Percentiles rank a stretch among this genome's conserved stretches.
Conservation (phyloP, 495 filamentous ascomycete species). For the Penicillium lividum region DNA sequence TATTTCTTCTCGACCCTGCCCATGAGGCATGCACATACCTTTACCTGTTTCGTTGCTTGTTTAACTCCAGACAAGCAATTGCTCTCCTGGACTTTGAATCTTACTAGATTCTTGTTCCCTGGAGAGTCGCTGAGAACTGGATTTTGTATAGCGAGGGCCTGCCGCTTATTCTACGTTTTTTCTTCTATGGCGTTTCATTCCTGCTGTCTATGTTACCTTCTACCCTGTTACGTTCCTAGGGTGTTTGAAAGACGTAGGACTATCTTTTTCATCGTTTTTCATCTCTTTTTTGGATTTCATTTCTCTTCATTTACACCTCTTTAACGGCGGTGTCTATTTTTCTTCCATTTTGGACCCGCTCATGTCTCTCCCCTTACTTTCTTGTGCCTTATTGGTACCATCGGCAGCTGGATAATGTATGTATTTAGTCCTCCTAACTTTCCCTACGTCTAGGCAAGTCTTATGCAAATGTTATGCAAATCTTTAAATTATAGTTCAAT, state of each 20-base stretch:
- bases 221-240: constrained; percentile 49
- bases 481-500: constrained; percentile 2
- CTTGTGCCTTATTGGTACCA: constrained; percentile 33
- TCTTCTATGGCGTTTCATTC: constrained; percentile 29
- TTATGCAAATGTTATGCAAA: constrained; percentile 3
- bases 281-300: constrained; percentile 14
- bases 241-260: constrained; percentile 32
- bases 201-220: constrained; percentile 35
- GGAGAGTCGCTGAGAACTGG: constrained; percentile 18
- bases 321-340: constrained; percentile 12
- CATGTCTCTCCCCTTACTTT: constrained; percentile 30
- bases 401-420: constrained; percentile 50
- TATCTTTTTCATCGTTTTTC: constrained; percentile 5
- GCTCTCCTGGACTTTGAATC: background rate
- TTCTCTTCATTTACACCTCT: constrained; percentile 21
- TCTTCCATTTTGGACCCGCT: constrained; percentile 16
- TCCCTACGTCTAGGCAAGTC: constrained; percentile 4
- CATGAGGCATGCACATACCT: constrained; percentile 42
- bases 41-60: constrained; percentile 22
- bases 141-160: constrained; percentile 39
- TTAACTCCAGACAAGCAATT: constrained; percentile 10
- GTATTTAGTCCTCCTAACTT: constrained; percentile 44
- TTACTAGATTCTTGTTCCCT: background rate
- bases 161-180: constrained; percentile 28
- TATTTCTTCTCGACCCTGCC: constrained; percentile 21